phyloP scores from a whole-genome alignment of 2,329 filamentous ascomycete species.

The Thermoascus crustaceus region DNA sequence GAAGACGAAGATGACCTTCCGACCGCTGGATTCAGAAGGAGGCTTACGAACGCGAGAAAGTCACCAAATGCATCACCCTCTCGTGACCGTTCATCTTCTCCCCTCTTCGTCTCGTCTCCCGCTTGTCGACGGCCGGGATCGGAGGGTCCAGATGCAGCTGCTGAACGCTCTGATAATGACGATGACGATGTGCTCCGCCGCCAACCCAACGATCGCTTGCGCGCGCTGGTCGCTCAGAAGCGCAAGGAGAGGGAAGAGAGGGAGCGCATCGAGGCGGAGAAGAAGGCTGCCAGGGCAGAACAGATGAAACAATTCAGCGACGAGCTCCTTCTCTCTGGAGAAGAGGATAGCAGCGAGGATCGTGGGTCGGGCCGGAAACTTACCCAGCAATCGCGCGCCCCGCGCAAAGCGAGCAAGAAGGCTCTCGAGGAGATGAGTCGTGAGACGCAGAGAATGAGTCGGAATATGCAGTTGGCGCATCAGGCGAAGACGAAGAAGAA shows the following conservation, averaged over 20 bases:
- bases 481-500: conserved; percentile 87
- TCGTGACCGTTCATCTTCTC: conserved; percentile 25
- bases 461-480: conserved; percentile 86
- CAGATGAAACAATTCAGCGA: conserved; percentile 26
- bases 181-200: conserved; percentile 17
- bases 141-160: conserved; percentile 15
- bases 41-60: conserved; percentile 23
- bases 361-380: conserved; percentile 59
- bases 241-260: conserved; percentile 60
- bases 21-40: conserved; percentile 20
- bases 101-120: conserved; percentile 38
- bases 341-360: conserved; percentile 50
- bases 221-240: conserved; percentile 65
- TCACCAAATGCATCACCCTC: conserved; percentile 17
- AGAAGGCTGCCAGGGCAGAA: conserved; percentile 27
- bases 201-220: conserved; percentile 52
- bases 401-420: conserved; percentile 84
- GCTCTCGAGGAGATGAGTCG: conserved; percentile 90
- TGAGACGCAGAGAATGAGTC: conserved; percentile 83
- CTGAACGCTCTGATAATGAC: conserved; percentile 16
- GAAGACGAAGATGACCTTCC: conserved; percentile 27
- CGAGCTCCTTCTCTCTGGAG: conserved; percentile 38
- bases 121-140: conserved; percentile 8
- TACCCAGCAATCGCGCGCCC: conserved; percentile 60
- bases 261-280: conserved; percentile 48